Conservation (phyloP, 164 flowering plant species). For the Stephania cephalantha region DNA sequence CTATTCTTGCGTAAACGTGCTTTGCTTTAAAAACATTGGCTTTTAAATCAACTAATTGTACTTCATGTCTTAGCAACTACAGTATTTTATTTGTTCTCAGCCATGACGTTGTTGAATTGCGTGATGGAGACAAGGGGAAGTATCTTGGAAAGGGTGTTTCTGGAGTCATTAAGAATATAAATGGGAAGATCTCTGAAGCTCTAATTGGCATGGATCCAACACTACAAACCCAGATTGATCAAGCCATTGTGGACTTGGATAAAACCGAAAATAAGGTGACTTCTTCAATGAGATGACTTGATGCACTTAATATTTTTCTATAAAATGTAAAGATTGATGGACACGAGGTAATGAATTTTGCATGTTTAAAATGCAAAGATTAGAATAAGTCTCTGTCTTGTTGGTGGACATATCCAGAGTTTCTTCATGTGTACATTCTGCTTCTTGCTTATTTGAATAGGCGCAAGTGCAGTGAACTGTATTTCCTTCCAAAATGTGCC, state of each 20-base stretch:
- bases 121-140: constrained; percentile 84
- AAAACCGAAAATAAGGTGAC: constrained; percentile 91
- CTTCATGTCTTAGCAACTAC: background rate
- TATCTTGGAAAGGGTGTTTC: constrained; percentile 86
- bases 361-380: too few relatives aligned
- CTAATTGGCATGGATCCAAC: constrained; percentile 92
- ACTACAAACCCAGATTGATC: constrained; percentile 88
- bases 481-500: too few relatives aligned
- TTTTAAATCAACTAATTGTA: background rate
- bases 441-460: too few relatives aligned
- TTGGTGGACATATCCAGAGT: too few relatives aligned
- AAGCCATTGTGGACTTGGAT: constrained; percentile 89
- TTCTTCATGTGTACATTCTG: too few relatives aligned
- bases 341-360: background rate
- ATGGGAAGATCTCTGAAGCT: constrained; percentile 83
- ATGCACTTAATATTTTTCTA: background rate
- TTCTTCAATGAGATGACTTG: background rate
- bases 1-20: too few relatives aligned
- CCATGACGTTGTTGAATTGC: constrained; percentile 83
- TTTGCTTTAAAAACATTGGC: background rate
- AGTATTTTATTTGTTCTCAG: constrained; percentile 23
- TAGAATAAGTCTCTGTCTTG: too few relatives aligned
- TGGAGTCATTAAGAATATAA: constrained; percentile 77
- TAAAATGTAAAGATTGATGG: constrained; percentile 1
- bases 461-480: too few relatives aligned